Base-by-base conservation (phyloP, 1,284 basidiomycete species). In the Ustilago bromivora region DNA sequence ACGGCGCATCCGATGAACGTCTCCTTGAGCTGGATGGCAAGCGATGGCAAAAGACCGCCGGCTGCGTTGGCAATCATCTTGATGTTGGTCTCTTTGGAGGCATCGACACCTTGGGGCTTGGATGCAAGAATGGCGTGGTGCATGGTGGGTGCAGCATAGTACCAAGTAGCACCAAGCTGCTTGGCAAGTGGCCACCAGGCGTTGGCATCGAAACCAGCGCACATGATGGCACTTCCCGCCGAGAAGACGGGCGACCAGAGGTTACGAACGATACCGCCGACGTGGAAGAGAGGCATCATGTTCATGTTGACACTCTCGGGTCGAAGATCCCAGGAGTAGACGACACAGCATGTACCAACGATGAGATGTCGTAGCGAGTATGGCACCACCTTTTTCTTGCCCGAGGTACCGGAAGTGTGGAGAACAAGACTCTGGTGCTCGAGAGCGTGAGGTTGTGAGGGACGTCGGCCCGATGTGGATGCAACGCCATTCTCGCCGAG, bases 251-350 rank as follows among this genome's bases (percentile, higher is more conserved):
- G 84, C 4, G 84, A 75, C 84, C 84, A 85, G 5, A 86, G 66
- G 61, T 86, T 86, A 34, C 84, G 79, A 31, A 86, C 82, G 51
- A 86, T 86, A 65, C 84, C 84, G 43, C 84, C 84, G 41, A 86
- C 84, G 75, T 86, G 84, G 79, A 86, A 86, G 64, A 86, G 80
- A 9, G 84, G 84, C 84, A 86, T 86, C 84, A 86, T 86, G 75
- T 86, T 86, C 84, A 86, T 85, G 79, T 86, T 82, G 65, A 86
- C 84, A 55, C 78, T 80, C 43, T 84, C 78, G 11, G 84, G 78
- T 34, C 78, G 66, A 9, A 86, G 72, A 55, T 86, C 79, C 84
- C 84, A 86, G 19, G 79, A 82, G 59, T 80, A 72, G 15, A 85
- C 81, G 66, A 86, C 84, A 73, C 84, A 86, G 41, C 71, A 79